These are phyloP conservation scores for Fistulina hepatica DNA, from an alignment of 1,284 basidiomycete species.

Conservation along the genomic window DNA sequence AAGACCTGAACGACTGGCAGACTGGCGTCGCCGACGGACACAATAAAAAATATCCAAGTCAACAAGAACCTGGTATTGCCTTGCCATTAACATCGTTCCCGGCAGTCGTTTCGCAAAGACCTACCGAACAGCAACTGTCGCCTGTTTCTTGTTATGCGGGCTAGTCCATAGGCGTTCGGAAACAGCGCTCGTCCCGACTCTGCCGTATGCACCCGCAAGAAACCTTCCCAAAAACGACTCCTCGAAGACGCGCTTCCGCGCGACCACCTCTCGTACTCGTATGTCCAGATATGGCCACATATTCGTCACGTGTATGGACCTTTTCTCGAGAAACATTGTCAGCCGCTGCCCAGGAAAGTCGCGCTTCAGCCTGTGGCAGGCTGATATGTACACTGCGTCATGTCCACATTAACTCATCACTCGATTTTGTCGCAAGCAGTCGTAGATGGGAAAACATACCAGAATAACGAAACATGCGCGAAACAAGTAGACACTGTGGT, in stretches of 20 bases:
- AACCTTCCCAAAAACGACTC: conserved; percentile 38
- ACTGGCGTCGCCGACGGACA: conserved; percentile 36
- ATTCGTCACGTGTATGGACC: conserved; percentile 35
- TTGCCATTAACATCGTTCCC: conserved; percentile 5
- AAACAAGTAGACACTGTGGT: conserved; percentile 35
- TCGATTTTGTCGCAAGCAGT: neutral
- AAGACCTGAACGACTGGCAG: conserved; percentile 23
- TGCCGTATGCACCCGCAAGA: conserved; percentile 15
- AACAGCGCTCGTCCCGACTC: conserved; percentile 24
- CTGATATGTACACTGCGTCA: conserved; percentile 54
- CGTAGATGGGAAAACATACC: conserved; percentile 26
- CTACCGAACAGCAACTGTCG: conserved; percentile 45
- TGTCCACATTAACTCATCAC: conserved; percentile 1
- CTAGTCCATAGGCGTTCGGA: conserved; percentile 43
- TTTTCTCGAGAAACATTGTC: conserved; percentile 26
- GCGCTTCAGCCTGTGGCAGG: conserved; percentile 33
- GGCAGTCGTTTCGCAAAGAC: conserved; percentile 9
- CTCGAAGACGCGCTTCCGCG: conserved; percentile 29
- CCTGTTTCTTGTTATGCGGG: conserved; percentile 46
- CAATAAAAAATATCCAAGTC: conserved; percentile 48
- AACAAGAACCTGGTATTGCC: conserved; percentile 40
- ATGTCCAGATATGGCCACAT: conserved; percentile 57
- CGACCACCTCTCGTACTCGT: conserved; percentile 33
- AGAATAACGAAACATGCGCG: conserved; percentile 54
- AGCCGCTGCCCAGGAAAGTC: conserved; percentile 41